Evolutionary conservation across 257 asterid genomes (phyloP), one percentile per base, ranked within the genome.

Genomic region (Henckelia pumila): DNA sequence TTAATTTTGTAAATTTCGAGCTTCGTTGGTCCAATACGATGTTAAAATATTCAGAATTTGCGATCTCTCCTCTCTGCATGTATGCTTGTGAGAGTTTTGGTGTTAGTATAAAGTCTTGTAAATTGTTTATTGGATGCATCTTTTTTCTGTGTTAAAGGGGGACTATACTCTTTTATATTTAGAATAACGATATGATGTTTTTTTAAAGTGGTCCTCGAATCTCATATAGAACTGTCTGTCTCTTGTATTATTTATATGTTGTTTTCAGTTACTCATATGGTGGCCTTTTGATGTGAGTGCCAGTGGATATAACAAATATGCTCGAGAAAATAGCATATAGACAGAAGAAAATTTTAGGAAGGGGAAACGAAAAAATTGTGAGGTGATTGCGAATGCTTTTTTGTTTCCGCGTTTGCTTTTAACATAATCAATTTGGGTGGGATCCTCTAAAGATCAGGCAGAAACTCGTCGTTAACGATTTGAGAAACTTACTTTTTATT

Each of bases 211-310:
- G 20, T 47, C 55, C 7, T 5, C 2, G 21, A 47, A 5, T 64
- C 69, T 76, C 60, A 37, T 35, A 21, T 35, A 21, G 28, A 49
- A 16, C 68, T 25, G 56, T 62, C 57, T 62, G 32, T 44, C 56
- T 56, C 52, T 73, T 80, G 52, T 47, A 16, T 47, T 14, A 16
- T 75, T 59, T 65, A 55, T 23, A 21, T 2, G 29, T 33, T 58
- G 50, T 68, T 64, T 73, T 64, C 63, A 71, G 66, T 72, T 59
- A 57, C 59, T 25, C n/a, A 37, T 66, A 70, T 64, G 66, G 75
- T 78, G 70, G 71, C 73, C 28, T 68, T 69, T 69, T 64, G 60
- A 60, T 26, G 4, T 44, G 28, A 58, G 40, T 14, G 55, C 56
- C 30, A 22, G n/a, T 23, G 13, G 40, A 30, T 55, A 30, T 55